These are phyloP conservation scores for Apiotrichum gamsii DNA, from an alignment of 1,284 basidiomycete genomes.

Conservation along the genomic window DNA sequence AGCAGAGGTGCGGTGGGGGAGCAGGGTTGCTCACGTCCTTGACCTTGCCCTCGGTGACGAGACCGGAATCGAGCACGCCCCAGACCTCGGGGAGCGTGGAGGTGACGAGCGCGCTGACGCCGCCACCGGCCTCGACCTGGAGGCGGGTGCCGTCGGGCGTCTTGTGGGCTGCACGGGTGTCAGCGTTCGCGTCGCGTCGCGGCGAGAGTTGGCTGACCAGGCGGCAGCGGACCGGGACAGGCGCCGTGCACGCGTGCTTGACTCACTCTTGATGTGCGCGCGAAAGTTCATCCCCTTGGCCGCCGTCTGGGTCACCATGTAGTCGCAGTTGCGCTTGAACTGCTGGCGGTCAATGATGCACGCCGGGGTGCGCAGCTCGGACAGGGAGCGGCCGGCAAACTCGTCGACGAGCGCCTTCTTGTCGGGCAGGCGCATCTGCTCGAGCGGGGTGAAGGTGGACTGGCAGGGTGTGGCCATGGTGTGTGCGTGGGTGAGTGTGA, in stretches of 20 bases:
- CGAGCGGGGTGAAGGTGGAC: slow-evolving; percentile 28
- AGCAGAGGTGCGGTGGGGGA: background rate
- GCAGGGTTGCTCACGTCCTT: slow-evolving; percentile 56
- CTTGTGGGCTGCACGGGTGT: slow-evolving; percentile 50
- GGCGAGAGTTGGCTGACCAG: too few species aligned
- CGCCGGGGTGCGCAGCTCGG: slow-evolving; percentile 66
- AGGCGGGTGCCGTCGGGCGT: slow-evolving; percentile 65
- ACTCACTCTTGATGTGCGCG: slow-evolving; percentile 79
- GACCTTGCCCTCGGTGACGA: slow-evolving; percentile 64
- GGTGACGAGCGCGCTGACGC: slow-evolving; percentile 38
- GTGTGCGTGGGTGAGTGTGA: too few species aligned
- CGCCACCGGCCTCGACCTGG: slow-evolving; percentile 57
- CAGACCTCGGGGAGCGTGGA: slow-evolving; percentile 39
- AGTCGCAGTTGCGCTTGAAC: slow-evolving; percentile 65
- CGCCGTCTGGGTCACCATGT: slow-evolving; percentile 54
- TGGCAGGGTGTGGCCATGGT: too few species aligned
- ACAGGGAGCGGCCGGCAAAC: slow-evolving; percentile 58
- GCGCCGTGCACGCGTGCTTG: too few species aligned
- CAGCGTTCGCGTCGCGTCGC: too few species aligned
- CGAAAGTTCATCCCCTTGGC: slow-evolving; percentile 62
- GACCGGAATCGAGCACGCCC: slow-evolving; percentile 35
- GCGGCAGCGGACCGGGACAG: too few species aligned
- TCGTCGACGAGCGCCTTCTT: slow-evolving; percentile 57
- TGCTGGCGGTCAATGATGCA: slow-evolving; percentile 65
- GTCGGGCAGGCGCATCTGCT: slow-evolving; percentile 38